phyloP scores from a whole-genome alignment of 2,329 filamentous ascomycete genomes.

The Raffaelea ambrosiae region DNA sequence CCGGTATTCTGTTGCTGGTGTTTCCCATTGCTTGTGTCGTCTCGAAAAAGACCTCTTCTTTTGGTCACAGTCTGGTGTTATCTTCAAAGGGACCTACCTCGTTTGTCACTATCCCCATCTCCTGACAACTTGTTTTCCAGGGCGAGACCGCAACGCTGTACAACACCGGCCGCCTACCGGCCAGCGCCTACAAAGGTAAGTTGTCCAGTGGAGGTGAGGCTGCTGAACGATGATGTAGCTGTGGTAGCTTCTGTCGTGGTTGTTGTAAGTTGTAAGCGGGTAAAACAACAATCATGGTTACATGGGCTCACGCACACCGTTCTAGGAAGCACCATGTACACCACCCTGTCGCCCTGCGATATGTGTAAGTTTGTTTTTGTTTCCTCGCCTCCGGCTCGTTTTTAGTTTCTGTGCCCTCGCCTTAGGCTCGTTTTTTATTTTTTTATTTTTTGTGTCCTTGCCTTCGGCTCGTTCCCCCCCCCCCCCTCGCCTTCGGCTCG shows the following conservation, averaged over 20 bases:
- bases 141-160: slow-evolving; percentile 67
- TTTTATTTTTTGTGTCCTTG: neutral
- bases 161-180: slow-evolving; percentile 63
- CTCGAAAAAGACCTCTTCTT: no score
- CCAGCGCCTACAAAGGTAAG: slow-evolving; percentile 48
- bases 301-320: neutral
- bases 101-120: no score
- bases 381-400: neutral
- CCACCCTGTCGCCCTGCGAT: slow-evolving; percentile 69
- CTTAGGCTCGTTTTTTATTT: neutral
- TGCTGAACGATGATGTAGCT: no score
- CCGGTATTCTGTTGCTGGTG: no score
- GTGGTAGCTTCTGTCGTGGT: no score
- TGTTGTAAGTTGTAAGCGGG: no score
- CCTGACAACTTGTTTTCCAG: no score
- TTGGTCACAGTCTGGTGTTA: no score
- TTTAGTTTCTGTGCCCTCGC: neutral
- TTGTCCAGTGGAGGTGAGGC: no score
- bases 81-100: no score
- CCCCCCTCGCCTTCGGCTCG: neutral
- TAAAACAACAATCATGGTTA: no score
- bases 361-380: slow-evolving; percentile 49
- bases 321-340: slow-evolving; percentile 68
- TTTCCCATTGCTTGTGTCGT: no score
- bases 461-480: neutral